phyloP scores from a whole-genome alignment of 768 basidiomycete genomes.

The Lentinula detonsa region DNA sequence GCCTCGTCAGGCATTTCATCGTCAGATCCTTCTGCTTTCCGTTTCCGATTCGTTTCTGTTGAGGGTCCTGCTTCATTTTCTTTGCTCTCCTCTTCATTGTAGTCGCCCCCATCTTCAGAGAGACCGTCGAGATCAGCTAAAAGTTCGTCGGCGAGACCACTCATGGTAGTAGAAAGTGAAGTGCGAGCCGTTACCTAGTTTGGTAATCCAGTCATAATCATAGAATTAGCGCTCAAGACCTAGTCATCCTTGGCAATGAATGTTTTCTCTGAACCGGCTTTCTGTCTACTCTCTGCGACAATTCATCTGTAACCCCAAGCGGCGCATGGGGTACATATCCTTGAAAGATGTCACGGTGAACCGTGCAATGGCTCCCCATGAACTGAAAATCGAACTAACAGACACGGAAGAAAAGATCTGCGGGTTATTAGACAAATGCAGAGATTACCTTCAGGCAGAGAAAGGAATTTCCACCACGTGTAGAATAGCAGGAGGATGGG shows the following conservation, averaged over 20 bases:
- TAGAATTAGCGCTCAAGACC: neutral
- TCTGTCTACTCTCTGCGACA: neutral
- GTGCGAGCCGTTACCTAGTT: neutral
- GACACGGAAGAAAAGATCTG: conserved; percentile 67
- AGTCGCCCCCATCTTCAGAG: conserved; percentile 56
- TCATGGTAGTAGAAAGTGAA: conserved; percentile 38
- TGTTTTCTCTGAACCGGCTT: neutral
- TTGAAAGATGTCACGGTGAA: neutral
- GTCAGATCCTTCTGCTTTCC: conserved; percentile 57
- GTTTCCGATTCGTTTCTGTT: conserved; percentile 37
- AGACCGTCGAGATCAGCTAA: conserved; percentile 88
- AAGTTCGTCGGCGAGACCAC: conserved; percentile 85
- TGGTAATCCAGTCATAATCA: neutral
- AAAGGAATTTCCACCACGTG: conserved; percentile 59
- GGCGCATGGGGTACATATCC: neutral
- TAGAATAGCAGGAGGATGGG: conserved; percentile 97
- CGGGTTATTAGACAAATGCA: conserved; percentile 75
- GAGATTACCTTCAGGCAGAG: conserved; percentile 43
- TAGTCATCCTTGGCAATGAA: neutral
- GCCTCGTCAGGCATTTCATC: conserved; percentile 46
- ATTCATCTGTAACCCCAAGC: neutral
- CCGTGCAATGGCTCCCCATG: neutral
- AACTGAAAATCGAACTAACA: conserved; percentile 47
- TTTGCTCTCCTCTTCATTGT: conserved; percentile 38
- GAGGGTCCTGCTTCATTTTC: conserved; percentile 16